Evolutionary conservation across 768 basidiomycete genomes (phyloP).

Genomic region (Clitopilus hobsonii): DNA sequence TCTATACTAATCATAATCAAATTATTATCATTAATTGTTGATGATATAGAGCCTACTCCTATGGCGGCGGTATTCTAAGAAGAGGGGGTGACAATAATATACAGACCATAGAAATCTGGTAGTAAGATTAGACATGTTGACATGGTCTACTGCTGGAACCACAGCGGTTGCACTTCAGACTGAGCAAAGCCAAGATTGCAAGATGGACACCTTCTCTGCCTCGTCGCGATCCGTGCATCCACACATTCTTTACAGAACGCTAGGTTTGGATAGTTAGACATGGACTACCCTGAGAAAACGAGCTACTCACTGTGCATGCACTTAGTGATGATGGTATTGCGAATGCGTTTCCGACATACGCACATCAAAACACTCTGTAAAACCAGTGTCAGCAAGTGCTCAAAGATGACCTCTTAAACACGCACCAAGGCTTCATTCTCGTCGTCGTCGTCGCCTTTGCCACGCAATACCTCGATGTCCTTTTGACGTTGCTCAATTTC

Average conservation of each 20-base stretch:
- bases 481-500: constrained; percentile 52
- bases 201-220: constrained; percentile 92
- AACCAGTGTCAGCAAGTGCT: background rate
- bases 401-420: constrained; percentile 9
- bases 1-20: constrained; percentile 2
- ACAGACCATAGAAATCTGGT: constrained; percentile 9
- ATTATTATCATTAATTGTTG: constrained; percentile 1
- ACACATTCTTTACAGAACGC: constrained; percentile 86
- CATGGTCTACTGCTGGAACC: constrained; percentile 35
- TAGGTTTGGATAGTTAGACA: constrained; percentile 19
- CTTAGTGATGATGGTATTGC: constrained; percentile 77
- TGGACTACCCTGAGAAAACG: background rate
- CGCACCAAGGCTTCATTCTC: constrained; percentile 52
- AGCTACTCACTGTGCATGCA: constrained; percentile 83
- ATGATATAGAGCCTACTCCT: background rate
- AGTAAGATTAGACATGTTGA: constrained; percentile 10
- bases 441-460: constrained; percentile 27
- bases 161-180: constrained; percentile 63
- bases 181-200: constrained; percentile 80
- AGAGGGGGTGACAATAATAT: constrained; percentile 5
- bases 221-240: constrained; percentile 80
- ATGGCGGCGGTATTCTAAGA: background rate
- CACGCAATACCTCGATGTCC: constrained; percentile 30
- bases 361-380: constrained; percentile 78
- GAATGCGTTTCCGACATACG: constrained; percentile 75